These are phyloP conservation scores for Aechmea fasciata DNA, from an alignment of 176 grass and related monocot species.

Conservation along the genomic window DNA sequence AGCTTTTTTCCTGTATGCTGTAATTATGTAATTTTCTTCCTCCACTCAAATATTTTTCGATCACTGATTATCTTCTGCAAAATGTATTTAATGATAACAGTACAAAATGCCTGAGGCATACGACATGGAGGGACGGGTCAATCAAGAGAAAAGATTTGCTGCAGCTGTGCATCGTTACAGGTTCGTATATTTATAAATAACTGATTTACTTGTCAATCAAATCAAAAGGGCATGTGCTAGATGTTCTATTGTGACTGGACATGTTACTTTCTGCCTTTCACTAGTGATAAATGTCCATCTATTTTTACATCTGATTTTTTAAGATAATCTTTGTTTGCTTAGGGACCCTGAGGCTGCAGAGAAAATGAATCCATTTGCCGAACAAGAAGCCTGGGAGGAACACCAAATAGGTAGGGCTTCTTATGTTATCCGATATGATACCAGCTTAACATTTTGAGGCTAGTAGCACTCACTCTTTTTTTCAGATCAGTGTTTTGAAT, in stretches of 20 bases:
- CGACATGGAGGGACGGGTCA: conserved; percentile 72
- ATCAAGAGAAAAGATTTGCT: conserved; percentile 97
- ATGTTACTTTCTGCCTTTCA: not conserved
- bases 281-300: not conserved
- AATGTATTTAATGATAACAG: conserved; percentile 27
- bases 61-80: not conserved
- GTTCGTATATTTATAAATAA: conserved; percentile 23
- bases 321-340: conserved; percentile 16
- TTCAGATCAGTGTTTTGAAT: conserved; percentile 16
- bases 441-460: not conserved
- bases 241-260: not conserved
- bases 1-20: not conserved
- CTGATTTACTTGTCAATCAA: conserved; percentile 2
- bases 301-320: not conserved
- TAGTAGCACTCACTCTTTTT: not conserved
- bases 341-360: conserved; percentile 71
- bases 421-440: not conserved
- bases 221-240: not conserved
- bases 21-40: not conserved
- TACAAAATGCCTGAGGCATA: conserved; percentile 98
- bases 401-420: conserved; percentile 69
- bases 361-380: conserved; percentile 99
- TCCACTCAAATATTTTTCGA: not conserved
- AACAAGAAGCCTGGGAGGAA: conserved; percentile 96
- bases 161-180: conserved; percentile 69